phyloP scores from a whole-genome alignment of 1,284 basidiomycete genomes.

The Pterula multifida region DNA sequence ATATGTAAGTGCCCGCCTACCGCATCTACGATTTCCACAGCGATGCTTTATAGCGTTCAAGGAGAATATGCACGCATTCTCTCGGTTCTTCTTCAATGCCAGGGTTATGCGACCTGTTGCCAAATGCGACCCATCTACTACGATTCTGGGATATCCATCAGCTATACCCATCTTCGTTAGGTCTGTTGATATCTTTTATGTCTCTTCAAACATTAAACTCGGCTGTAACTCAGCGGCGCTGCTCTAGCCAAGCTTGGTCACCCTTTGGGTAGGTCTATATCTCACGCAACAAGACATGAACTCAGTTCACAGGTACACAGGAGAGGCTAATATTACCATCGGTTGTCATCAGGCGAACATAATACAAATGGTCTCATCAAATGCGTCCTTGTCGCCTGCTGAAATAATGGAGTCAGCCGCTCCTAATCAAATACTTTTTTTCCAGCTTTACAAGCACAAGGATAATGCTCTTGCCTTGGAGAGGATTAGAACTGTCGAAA shows the following conservation, averaged over 20 bases:
- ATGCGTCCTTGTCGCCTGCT: slow-evolving; percentile 68
- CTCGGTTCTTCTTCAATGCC: slow-evolving; percentile 73
- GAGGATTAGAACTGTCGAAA: slow-evolving; percentile 62
- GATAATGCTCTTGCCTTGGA: slow-evolving; percentile 60
- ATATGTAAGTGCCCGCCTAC: slow-evolving; percentile 43
- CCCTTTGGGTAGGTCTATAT: slow-evolving; percentile 40
- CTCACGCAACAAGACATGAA: background rate
- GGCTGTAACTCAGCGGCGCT: slow-evolving; percentile 40
- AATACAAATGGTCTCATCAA: slow-evolving; percentile 84
- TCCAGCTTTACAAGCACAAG: slow-evolving; percentile 14
- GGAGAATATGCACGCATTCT: slow-evolving; percentile 67
- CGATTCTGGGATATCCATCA: slow-evolving; percentile 64
- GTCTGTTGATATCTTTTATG: background rate
- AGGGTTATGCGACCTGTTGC: slow-evolving; percentile 67
- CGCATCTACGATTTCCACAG: background rate
- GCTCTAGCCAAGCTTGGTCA: slow-evolving; percentile 89
- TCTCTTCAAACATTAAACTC: background rate
- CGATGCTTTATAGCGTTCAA: slow-evolving; percentile 28
- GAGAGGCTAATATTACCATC: slow-evolving; percentile 76
- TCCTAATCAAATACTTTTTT: slow-evolving; percentile 22
- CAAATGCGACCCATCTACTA: slow-evolving; percentile 62
- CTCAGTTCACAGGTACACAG: slow-evolving; percentile 24
- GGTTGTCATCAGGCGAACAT: slow-evolving; percentile 64
- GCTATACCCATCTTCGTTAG: slow-evolving; percentile 71
- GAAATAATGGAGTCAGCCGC: slow-evolving; percentile 54